Evolutionary conservation across 1,284 basidiomycete genomes (phyloP).

Genomic region (Irpex rosettiformis): DNA sequence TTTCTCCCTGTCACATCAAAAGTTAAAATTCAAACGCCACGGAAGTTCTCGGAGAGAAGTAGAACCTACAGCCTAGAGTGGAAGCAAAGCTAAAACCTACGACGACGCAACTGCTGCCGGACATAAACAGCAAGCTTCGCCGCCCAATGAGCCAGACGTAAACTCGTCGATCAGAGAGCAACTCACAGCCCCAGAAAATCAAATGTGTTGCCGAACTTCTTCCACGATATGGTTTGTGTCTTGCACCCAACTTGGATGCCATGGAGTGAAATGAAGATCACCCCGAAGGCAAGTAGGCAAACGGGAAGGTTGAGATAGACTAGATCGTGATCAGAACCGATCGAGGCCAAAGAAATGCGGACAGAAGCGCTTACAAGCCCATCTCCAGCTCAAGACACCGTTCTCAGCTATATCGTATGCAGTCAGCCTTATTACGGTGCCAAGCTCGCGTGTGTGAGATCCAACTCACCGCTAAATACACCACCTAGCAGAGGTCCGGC

Average conservation of each 20-base stretch:
- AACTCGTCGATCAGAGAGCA: conserved; percentile 2
- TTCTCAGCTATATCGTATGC: conserved; percentile 4
- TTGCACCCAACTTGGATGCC: conserved; percentile 44
- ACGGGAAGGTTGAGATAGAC: conserved; percentile 82
- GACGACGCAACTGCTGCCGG: conserved; percentile 67
- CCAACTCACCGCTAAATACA: conserved; percentile 64
- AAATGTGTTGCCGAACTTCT: conserved; percentile 48
- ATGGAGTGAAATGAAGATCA: conserved; percentile 57
- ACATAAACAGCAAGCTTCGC: conserved; percentile 65
- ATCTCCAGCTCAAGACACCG: conserved; percentile 60
- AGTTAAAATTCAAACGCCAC: conserved; percentile 10
- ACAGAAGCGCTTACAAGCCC: conserved; percentile 61
- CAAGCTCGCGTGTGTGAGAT: not conserved
- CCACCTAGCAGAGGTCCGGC: conserved; percentile 78
- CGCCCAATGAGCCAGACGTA: not conserved
- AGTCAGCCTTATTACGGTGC: conserved; percentile 4
- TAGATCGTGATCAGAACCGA: conserved; percentile 25
- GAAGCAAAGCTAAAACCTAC: conserved; percentile 76
- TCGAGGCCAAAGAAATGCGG: conserved; percentile 1
- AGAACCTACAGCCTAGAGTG: conserved; percentile 58
- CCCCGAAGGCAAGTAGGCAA: conserved; percentile 53
- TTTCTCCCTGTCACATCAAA: conserved; percentile 46
- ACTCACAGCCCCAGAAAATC: conserved; percentile 76
- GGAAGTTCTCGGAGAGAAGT: conserved; percentile 7
- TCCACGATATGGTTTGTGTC: conserved; percentile 49